phyloP scores from a whole-genome alignment of 2,329 filamentous ascomycete species.

The Arachnomyces sp. region DNA sequence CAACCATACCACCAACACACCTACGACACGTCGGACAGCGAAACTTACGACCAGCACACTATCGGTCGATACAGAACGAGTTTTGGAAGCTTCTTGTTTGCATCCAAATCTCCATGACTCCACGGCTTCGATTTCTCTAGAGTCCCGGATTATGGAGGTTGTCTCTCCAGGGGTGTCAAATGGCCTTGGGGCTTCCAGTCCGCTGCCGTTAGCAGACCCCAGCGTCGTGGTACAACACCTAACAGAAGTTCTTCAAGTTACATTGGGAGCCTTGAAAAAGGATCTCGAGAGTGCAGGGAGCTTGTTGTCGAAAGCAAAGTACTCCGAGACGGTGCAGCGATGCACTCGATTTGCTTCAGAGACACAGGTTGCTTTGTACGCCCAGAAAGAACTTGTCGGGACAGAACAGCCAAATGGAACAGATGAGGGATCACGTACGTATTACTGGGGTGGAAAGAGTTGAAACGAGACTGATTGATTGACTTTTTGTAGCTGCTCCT shows the following conservation, averaged over 20 bases:
- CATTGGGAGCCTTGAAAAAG: slow-evolving; percentile 64
- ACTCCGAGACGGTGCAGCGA: slow-evolving; percentile 74
- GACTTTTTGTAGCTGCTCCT: slow-evolving; percentile 18
- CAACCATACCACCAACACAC: not conserved
- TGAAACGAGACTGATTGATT: not conserved
- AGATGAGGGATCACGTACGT: slow-evolving; percentile 35
- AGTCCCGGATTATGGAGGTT: slow-evolving; percentile 15
- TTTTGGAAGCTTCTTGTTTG: slow-evolving; percentile 1
- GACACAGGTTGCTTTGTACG: slow-evolving; percentile 78
- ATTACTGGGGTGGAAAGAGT: not conserved
- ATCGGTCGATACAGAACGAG: slow-evolving; percentile 12
- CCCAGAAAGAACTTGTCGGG: slow-evolving; percentile 58
- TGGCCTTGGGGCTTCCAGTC: slow-evolving; percentile 25
- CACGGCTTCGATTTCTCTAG: not conserved
- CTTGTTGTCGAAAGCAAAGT: slow-evolving; percentile 65
- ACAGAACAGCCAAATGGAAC: slow-evolving; percentile 40
- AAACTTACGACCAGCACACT: slow-evolving; percentile 10
- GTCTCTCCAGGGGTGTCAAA: slow-evolving; percentile 16
- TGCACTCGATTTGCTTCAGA: slow-evolving; percentile 87
- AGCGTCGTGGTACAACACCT: slow-evolving; percentile 64
- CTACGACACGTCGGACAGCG: slow-evolving; percentile 1
- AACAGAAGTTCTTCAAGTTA: slow-evolving; percentile 61
- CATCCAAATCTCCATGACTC: not conserved
- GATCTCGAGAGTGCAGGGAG: slow-evolving; percentile 78
- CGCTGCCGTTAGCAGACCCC: slow-evolving; percentile 51